A percentile compares a stretch with the other conserved stretches of the same genome.
Conservation (phyloP, 352 stramenopile genomes). For the Phytophthora pluvialis region DNA sequence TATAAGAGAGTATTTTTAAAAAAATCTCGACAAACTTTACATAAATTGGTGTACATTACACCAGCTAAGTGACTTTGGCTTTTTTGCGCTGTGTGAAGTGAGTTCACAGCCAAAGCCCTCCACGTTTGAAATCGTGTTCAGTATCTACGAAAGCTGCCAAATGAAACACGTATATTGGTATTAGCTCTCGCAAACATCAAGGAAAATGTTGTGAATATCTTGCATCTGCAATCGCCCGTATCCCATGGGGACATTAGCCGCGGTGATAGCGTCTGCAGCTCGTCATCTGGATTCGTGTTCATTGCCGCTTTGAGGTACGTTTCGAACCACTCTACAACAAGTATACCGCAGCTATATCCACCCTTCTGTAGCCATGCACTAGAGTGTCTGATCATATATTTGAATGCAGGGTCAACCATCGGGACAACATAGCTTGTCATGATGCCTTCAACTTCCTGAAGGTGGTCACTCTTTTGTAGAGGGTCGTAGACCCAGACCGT, state of each 20-base stretch:
- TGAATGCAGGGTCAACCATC: not conserved
- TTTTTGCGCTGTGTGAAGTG: too few relatives aligned
- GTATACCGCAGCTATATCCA: constrained; percentile 2
- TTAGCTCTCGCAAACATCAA: not conserved
- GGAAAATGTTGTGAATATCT: constrained; percentile 2
- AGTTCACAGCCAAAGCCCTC: not conserved
- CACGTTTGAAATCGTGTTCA: too few relatives aligned
- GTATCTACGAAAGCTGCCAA: too few relatives aligned
- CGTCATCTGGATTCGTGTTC: not conserved
- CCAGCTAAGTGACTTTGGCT: not conserved
- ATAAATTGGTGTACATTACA: not conserved
- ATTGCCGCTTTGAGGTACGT: not conserved
- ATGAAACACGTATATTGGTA: not conserved
- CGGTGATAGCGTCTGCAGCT: not conserved
- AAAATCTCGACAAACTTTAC: not conserved
- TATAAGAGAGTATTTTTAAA: not conserved
- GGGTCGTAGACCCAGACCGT: constrained; percentile 5
- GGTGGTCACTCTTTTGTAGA: not conserved
- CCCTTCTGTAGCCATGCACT: constrained; percentile 1
- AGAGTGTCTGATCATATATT: not conserved
- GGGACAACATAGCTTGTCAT: not conserved
- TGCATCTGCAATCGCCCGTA: constrained; percentile 1
- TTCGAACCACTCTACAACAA: constrained; percentile 9
- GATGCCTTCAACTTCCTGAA: constrained; percentile 3
- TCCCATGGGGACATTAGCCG: not conserved